phyloP scores from a whole-genome alignment of 2,329 filamentous ascomycete species.

The Fusarium sp. region DNA sequence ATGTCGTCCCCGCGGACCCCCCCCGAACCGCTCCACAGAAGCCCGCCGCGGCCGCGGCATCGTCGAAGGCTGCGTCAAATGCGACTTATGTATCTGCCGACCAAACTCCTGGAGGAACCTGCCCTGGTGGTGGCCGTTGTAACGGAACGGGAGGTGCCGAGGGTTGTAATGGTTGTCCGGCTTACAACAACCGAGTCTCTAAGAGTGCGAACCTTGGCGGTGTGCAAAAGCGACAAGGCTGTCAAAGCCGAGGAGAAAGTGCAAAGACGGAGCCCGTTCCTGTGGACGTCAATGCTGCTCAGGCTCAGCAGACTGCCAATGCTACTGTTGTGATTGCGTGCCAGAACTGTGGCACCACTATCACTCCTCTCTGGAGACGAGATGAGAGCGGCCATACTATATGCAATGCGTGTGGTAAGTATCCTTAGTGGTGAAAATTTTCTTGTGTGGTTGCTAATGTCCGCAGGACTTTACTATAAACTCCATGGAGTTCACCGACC shows the following conservation, averaged over 20 bases:
- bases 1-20: slow-evolving; percentile 57
- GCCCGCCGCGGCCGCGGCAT: slow-evolving; percentile 51
- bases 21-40: slow-evolving; percentile 58
- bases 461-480: slow-evolving; percentile 90
- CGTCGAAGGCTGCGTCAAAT: slow-evolving; percentile 57
- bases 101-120: slow-evolving; percentile 83
- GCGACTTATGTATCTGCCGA: slow-evolving; percentile 83
- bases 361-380: slow-evolving; percentile 94
- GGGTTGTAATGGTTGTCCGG: slow-evolving; percentile 94
- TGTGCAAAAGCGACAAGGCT: slow-evolving; percentile 60
- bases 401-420: slow-evolving; percentile 96
- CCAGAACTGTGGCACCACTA: slow-evolving; percentile 96
- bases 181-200: slow-evolving; percentile 95
- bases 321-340: slow-evolving; percentile 80
- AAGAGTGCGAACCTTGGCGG: slow-evolving; percentile 82
- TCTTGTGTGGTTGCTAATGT: slow-evolving; percentile 20
- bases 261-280: slow-evolving; percentile 47
- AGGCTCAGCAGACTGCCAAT: slow-evolving; percentile 47
- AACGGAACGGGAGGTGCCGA: slow-evolving; percentile 97
- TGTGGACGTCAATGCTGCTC: slow-evolving; percentile 52
- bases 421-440: not conserved
- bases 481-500: slow-evolving; percentile 93
- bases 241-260: slow-evolving; percentile 44
- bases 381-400: slow-evolving; percentile 97
- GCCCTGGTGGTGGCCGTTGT: slow-evolving; percentile 92